phyloP scores from a whole-genome alignment of 257 asterid species.

The Rehmannia glutinosa region DNA sequence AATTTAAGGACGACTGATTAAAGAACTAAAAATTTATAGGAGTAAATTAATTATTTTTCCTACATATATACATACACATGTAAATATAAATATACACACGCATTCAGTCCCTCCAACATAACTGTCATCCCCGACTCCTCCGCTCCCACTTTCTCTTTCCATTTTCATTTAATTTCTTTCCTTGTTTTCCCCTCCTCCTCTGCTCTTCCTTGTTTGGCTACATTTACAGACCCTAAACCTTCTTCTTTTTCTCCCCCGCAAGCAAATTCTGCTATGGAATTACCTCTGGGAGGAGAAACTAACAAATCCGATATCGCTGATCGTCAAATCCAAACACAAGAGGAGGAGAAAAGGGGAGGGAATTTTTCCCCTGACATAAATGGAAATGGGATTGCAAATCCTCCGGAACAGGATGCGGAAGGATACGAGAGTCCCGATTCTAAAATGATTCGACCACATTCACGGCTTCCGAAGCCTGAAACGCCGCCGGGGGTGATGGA shows the following conservation, averaged over 20 bases:
- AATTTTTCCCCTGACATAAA: not conserved
- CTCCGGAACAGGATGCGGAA: not conserved
- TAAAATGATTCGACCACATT: slow-evolving; percentile 33
- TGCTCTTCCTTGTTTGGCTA: not conserved
- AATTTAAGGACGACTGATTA: no score
- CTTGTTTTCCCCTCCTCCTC: not conserved
- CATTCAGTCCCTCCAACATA: slow-evolving; percentile 16
- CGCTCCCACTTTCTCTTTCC: slow-evolving; percentile 17
- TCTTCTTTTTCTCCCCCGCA: not conserved
- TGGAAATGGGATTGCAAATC: slow-evolving; percentile 4
- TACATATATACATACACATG: not conserved
- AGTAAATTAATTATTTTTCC: no score
- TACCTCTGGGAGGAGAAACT: slow-evolving; percentile 17
- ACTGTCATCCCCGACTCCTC: slow-evolving; percentile 20
- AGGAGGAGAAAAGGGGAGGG: not conserved
- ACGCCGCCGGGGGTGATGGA: slow-evolving; percentile 55
- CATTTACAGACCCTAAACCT: no score
- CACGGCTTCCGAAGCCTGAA: slow-evolving; percentile 74
- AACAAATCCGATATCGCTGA: not conserved
- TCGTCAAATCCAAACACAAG: not conserved
- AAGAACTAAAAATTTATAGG: no score
- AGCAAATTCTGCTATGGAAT: slow-evolving; percentile 16
- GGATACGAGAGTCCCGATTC: slow-evolving; percentile 1
- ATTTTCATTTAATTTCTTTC: not conserved
- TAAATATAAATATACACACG: not conserved